phyloP scores from a whole-genome alignment of 1,284 basidiomycete genomes.

The Sanguinoderma infundibulare region DNA sequence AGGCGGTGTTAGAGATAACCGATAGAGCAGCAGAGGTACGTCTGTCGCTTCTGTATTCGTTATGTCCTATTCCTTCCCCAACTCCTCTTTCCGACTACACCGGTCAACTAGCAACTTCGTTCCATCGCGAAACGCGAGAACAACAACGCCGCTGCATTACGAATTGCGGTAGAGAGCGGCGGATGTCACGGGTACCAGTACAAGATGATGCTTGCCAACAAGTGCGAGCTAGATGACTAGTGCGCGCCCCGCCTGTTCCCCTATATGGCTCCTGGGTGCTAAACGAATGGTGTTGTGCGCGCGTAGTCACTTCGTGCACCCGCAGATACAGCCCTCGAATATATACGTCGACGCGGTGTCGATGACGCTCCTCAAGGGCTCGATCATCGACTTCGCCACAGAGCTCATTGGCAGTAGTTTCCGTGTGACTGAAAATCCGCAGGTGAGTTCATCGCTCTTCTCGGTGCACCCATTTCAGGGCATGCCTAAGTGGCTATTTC shows the following conservation, averaged over 20 bases:
- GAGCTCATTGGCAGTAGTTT: conserved; percentile 92
- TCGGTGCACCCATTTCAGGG: too few species aligned
- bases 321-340: conserved; percentile 69
- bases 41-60: neutral
- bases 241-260: conserved; percentile 42
- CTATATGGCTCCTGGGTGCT: conserved; percentile 1
- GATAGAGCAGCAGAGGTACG: conserved; percentile 74
- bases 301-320: conserved; percentile 67
- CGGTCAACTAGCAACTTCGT: conserved; percentile 62
- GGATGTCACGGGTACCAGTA: conserved; percentile 96
- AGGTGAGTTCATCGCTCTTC: conserved; percentile 35
- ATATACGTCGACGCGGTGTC: conserved; percentile 85
- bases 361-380: conserved; percentile 78
- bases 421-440: conserved; percentile 79
- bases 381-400: conserved; percentile 87
- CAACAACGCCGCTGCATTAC: conserved; percentile 67
- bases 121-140: conserved; percentile 62
- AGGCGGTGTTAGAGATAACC: conserved; percentile 55
- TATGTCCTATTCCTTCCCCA: neutral
- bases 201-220: conserved; percentile 78
- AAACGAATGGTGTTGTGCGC: conserved; percentile 1
- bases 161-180: conserved; percentile 87
- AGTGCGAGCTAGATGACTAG: conserved; percentile 78
- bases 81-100: neutral
- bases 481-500: neutral